Evolutionary conservation across 2,329 filamentous ascomycete species (phyloP).

Genomic region (Samsoniella hepiali): DNA sequence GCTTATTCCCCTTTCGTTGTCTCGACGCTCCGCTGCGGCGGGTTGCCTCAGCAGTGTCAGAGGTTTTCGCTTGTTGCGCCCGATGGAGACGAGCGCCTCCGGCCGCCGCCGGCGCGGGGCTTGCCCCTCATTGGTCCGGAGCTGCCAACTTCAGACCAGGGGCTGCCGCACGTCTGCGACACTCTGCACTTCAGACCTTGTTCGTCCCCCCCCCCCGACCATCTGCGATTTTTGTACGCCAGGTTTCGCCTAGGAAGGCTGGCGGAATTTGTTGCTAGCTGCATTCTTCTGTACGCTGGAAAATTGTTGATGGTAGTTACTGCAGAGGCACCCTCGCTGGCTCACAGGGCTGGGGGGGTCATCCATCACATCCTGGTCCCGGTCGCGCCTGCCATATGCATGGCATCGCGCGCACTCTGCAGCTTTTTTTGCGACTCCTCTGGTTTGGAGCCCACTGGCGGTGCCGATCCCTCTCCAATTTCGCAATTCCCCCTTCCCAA

Average conservation of each 20-base stretch:
- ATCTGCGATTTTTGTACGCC: background rate
- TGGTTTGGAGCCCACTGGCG: slow-evolving; percentile 7
- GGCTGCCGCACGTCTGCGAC: slow-evolving; percentile 18
- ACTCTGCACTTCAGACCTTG: background rate
- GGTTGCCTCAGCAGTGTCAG: slow-evolving; percentile 16
- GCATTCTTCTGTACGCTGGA: background rate
- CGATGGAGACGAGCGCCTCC: background rate
- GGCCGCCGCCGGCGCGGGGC: background rate
- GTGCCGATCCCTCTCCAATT: slow-evolving; percentile 7
- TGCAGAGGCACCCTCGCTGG: too few species aligned
- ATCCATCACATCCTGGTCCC: too few species aligned
- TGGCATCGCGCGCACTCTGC: slow-evolving; percentile 4
- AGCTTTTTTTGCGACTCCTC: slow-evolving; percentile 13
- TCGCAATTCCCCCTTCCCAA: background rate
- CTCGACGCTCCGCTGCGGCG: too few species aligned
- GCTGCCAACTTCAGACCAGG: background rate
- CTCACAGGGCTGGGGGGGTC: too few species aligned
- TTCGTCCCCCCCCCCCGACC: background rate
- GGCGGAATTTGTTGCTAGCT: background rate
- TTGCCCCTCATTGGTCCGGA: slow-evolving; percentile 8
- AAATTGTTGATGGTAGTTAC: too few species aligned
- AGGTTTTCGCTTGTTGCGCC: background rate
- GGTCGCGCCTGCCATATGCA: background rate
- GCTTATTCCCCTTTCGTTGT: background rate
- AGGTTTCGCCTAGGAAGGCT: background rate